Conservation (phyloP, 768 basidiomycete genomes). For the Astraeus odoratus region DNA sequence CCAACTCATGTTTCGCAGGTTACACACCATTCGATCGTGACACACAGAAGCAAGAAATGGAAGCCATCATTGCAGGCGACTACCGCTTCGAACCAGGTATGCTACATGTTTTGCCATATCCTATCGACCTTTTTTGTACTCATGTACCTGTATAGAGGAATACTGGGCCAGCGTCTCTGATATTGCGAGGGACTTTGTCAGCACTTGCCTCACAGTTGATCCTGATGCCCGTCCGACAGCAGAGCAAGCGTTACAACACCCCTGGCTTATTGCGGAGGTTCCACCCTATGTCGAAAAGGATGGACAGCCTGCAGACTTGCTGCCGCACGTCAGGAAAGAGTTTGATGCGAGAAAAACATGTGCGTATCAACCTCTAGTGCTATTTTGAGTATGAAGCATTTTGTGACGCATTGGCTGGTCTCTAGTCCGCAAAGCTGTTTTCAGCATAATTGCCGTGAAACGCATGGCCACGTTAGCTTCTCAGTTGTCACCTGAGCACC, state of each 20-base stretch:
- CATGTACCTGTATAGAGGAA: conserved; percentile 39
- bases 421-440: conserved; percentile 81
- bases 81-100: conserved; percentile 79
- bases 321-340: conserved; percentile 84
- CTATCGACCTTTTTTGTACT: not conserved
- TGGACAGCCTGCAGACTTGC: conserved; percentile 65
- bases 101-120: conserved; percentile 4
- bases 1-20: conserved; percentile 31
- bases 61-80: conserved; percentile 90
- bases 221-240: conserved; percentile 77
- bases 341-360: conserved; percentile 87
- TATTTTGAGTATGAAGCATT: conserved; percentile 2
- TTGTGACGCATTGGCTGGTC: conserved; percentile 2
- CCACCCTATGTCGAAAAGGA: conserved; percentile 61
- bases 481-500: conserved; percentile 35
- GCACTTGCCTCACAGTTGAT: conserved; percentile 78
- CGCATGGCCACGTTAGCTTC: conserved; percentile 57
- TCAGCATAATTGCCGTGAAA: conserved; percentile 80
- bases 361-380: conserved; percentile 31
- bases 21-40: conserved; percentile 98
- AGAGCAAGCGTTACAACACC: conserved; percentile 61
- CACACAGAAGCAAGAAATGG: conserved; percentile 81
- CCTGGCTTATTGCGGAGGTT: conserved; percentile 52
- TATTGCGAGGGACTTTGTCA: conserved; percentile 79
- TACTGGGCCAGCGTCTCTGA: conserved; percentile 85